phyloP scores from a whole-genome alignment of 441 rosid genomes.

The Cnidoscolus chayamansa region DNA sequence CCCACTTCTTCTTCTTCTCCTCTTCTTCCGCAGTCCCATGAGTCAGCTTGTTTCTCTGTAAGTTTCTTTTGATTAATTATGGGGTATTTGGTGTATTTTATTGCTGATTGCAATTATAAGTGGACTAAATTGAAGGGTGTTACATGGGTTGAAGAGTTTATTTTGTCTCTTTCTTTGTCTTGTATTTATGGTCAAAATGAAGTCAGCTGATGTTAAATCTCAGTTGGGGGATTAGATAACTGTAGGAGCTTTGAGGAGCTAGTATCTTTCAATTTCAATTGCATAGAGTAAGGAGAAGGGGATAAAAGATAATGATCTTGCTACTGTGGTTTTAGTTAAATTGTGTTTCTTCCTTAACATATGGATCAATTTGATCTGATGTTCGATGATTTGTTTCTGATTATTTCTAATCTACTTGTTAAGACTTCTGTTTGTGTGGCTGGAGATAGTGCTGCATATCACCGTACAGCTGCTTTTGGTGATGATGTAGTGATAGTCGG shows the following conservation, averaged over 20 bases:
- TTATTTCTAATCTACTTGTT: slow-evolving; percentile 1
- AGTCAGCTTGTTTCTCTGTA: slow-evolving; percentile 46
- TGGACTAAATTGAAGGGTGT: background rate
- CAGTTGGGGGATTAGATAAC: background rate
- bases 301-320: background rate
- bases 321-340: background rate
- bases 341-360: background rate
- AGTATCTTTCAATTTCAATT: background rate
- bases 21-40: slow-evolving; percentile 27
- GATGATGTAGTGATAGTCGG: slow-evolving; percentile 92
- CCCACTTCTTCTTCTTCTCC: slow-evolving; percentile 42
- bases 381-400: background rate
- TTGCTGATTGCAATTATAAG: background rate
- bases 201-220: background rate
- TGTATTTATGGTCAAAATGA: background rate
- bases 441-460: slow-evolving; percentile 86
- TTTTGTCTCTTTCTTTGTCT: background rate
- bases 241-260: no score
- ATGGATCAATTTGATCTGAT: background rate
- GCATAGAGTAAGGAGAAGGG: background rate
- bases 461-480: slow-evolving; percentile 63
- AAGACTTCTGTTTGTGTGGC: slow-evolving; percentile 71
- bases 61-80: slow-evolving; percentile 22
- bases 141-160: background rate
- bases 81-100: background rate